Percentiles rank a stretch among this genome's conserved stretches.
Conservation (phyloP, 176 grass and related monocot species). For the Otatea glauca region DNA sequence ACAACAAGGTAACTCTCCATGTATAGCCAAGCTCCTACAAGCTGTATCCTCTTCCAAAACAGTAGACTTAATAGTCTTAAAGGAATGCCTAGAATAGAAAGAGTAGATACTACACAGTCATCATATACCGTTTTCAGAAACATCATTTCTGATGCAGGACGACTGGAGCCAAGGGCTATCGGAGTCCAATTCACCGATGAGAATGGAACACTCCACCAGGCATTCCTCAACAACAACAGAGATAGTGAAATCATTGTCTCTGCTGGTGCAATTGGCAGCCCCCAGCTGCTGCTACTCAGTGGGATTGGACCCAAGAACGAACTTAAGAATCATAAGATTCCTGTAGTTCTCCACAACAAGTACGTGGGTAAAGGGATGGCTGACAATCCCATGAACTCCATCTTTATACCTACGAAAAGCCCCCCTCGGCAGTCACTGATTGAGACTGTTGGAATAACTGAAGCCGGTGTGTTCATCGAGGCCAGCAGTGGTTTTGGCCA, state of each 20-base stretch:
- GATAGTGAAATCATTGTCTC: slow-evolving; percentile 71
- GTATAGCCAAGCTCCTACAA: slow-evolving; percentile 2
- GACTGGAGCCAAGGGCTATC: slow-evolving; percentile 51
- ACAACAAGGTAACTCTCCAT: slow-evolving; percentile 47
- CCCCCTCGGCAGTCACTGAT: slow-evolving; percentile 79
- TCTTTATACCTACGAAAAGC: slow-evolving; percentile 85
- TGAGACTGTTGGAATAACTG: slow-evolving; percentile 85
- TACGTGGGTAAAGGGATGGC: slow-evolving; percentile 81
- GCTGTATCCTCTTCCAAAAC: slow-evolving; percentile 11
- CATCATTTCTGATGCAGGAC: slow-evolving; percentile 42
- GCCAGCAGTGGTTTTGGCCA: slow-evolving; percentile 90
- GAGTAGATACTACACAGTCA: background rate
- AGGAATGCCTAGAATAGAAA: slow-evolving; percentile 36
- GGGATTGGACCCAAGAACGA: slow-evolving; percentile 81
- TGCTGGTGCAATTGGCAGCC: slow-evolving; percentile 70
- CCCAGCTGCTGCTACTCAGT: slow-evolving; percentile 77
- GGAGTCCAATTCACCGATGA: slow-evolving; percentile 83
- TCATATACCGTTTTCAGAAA: slow-evolving; percentile 36
- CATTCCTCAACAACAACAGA: slow-evolving; percentile 44
- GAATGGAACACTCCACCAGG: slow-evolving; percentile 58
- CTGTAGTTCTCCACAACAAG: slow-evolving; percentile 64
- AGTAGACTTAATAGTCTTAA: background rate
- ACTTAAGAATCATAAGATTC: slow-evolving; percentile 63
- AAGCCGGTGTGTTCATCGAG: slow-evolving; percentile 71
- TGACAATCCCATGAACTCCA: slow-evolving; percentile 89